Base-by-base conservation (phyloP, 192 early-diverging fungal genomes). In the Backusella circina region DNA sequence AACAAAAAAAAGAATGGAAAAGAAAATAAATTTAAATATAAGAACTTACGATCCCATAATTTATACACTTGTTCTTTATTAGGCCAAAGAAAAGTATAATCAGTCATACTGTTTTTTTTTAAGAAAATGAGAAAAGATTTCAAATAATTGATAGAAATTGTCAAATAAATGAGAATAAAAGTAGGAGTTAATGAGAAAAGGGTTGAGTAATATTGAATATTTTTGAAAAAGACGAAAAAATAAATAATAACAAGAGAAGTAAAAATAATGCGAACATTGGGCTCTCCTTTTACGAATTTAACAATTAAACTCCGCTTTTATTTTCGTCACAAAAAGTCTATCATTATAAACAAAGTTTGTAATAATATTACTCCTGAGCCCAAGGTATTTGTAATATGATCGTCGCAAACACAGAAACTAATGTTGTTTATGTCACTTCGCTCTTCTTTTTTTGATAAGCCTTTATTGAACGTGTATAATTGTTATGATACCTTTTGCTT, bases 11-110 rank as follows among this genome's bases (percentile, higher is more conserved):
- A 51, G 12, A 57, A 26, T 3, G 5, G 26, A 12, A 28, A 61
- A 61, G n/a, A 8, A 61, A 28, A 61, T 47, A 16, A 1, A 28
- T 61, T 41, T 41, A 41, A 41, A 61, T 61, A 28, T 61, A 61
- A 61, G 54, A 61, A 61, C 54, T 61, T 61, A 61, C 54, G 54
- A 28, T 28, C 54, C 54, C 54, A 61, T 61, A 61, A 28, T 61
- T 28, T 61, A 61, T 61, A 61, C 28, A 61, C 26, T 61, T 61
- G 54, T 28, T 61, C 54, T 61, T 61, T 61, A 28, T 61, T 61
- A 3, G 26, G n/a, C 54, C 54, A 57, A 57, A 10, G 54, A 12
- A 57, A 28, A 1, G 54, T 12, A 23, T 57, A 57, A 21, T 57
- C 21, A 28, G 54, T 57, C 23, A 57, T 57, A n/a, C n/a, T n/a